Conservation (phyloP, 106 monocot species). For the Dendrobium chrysotoxum region DNA sequence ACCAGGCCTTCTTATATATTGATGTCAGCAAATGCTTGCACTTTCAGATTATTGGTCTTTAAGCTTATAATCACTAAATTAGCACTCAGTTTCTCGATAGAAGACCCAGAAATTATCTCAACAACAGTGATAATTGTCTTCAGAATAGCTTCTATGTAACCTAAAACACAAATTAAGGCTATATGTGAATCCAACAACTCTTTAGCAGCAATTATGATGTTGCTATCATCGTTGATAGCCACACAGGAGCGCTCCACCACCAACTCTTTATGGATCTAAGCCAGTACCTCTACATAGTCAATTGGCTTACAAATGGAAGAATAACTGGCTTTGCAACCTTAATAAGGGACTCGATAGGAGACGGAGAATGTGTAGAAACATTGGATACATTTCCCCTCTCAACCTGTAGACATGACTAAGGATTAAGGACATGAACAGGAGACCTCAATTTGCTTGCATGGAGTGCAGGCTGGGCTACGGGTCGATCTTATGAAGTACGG, state of each 20-base stretch:
- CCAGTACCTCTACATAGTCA: conserved; percentile 79
- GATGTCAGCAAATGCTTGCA: conserved; percentile 3
- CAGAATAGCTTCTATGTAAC: background rate
- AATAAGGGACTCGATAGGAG: conserved; percentile 89
- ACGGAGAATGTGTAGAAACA: conserved; percentile 47
- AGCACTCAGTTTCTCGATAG: background rate
- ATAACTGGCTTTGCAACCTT: conserved; percentile 76
- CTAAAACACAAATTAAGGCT: background rate
- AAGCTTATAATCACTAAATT: background rate
- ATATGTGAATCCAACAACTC: conserved; percentile 18
- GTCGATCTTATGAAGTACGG: no score
- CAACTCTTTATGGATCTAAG: conserved; percentile 90
- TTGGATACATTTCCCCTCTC: conserved; percentile 93
- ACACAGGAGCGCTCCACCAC: conserved; percentile 31
- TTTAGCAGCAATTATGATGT: conserved; percentile 21
- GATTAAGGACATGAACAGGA: conserved; percentile 92
- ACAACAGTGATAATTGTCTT: conserved; percentile 7
- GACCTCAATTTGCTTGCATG: no score
- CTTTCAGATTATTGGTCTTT: conserved; percentile 8
- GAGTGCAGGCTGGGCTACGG: no score
- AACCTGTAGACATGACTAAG: conserved; percentile 97
- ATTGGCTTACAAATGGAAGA: conserved; percentile 78
- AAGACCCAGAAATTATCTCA: background rate
- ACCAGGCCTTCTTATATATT: conserved; percentile 6
- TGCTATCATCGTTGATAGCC: conserved; percentile 24